Percentiles rank a stretch among this genome's conserved stretches.
These are phyloP conservation scores for Clonostachys rosea DNA, from an alignment of 2,329 filamentous ascomycete genomes.

Conservation along the genomic window DNA sequence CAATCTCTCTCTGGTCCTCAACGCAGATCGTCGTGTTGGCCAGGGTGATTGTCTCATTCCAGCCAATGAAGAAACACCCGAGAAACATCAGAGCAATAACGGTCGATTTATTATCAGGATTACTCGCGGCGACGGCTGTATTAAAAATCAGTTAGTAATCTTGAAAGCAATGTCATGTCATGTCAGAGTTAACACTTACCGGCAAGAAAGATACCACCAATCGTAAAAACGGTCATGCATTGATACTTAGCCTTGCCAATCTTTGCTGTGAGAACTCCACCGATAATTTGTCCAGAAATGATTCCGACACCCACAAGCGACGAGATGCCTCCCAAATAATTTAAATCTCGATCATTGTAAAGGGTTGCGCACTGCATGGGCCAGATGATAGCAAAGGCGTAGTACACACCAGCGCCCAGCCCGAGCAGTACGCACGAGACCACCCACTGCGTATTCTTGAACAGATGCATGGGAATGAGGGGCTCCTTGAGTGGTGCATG, in stretches of 20 bases:
- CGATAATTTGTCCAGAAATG: no score
- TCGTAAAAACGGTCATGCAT: no score
- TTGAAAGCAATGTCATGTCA: no score
- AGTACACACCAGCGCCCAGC: conserved; percentile 23
- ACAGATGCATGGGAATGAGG: conserved; percentile 1
- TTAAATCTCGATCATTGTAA: no score
- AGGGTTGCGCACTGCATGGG: not conserved
- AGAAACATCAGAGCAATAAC: conserved; percentile 4
- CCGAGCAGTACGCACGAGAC: conserved; percentile 15
- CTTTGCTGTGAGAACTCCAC: no score
- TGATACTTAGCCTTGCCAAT: no score
- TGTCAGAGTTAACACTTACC: not conserved
- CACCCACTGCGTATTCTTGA: conserved; percentile 12
- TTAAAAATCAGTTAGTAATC: no score
- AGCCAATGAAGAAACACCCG: conserved; percentile 18
- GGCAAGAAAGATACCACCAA: conserved; percentile 1
- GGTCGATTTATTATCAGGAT: conserved; percentile 10
- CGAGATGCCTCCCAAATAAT: no score
- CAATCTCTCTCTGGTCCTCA: conserved; percentile 12
- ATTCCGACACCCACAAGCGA: no score
- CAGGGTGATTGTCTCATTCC: conserved; percentile 17
- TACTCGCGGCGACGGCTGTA: no score
- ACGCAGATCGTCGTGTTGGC: conserved; percentile 11
- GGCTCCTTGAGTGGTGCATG: not conserved
- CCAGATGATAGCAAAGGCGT: conserved; percentile 21